Base-by-base conservation (phyloP, 2,329 filamentous ascomycete species). In the Colletotrichum karsti region DNA sequence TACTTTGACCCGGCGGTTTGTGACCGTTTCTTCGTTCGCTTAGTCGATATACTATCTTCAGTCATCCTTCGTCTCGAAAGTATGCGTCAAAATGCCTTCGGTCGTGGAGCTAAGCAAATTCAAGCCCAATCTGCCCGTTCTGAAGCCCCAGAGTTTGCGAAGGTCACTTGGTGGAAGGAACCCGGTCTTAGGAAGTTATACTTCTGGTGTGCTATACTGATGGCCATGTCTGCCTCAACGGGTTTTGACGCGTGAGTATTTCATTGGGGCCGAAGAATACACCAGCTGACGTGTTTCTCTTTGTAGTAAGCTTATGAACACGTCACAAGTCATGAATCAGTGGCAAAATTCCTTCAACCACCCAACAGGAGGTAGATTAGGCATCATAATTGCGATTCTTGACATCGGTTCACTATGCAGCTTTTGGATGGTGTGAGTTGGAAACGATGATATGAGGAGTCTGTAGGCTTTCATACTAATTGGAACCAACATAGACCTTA, bases 181-280 rank as follows among this genome's bases (percentile, higher is more conserved):
- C 85, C 86, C 33, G 84, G 87, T 72, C 77, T 90, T 58, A 80
- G 87, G 54, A 85, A 82, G 74, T 82, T 89, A 7, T 89, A 89
- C 73, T 80, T 80, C 50, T 82, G 83, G 75, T 81, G 80, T 63
- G 76, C 81, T n/a, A 82, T 89, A 62, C 80, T 90, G 64, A 86
- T 87, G 75, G 79, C 89, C 61, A 87, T 85, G 13, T 89, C 87
- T 30, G 87, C 87, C 41, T 89, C 87, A 24, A 89, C 87, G 5
- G 87, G 87, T 62, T 90, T 89, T 73, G 88, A 90, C 77, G 86
- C 44, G 28, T 44, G 2, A 15, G 51, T 39, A 5, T 13, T 37
- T 12, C n/a, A n/a, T n/a, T n/a, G n/a, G n/a, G n/a, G n/a, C n/a
- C n/a, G n/a, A n/a, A n/a, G n/a, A n/a, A n/a, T n/a, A n/a, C n/a